These are phyloP conservation scores for Amphibolis antarctica DNA, from an alignment of 106 monocot genomes.

Conservation along the genomic window DNA sequence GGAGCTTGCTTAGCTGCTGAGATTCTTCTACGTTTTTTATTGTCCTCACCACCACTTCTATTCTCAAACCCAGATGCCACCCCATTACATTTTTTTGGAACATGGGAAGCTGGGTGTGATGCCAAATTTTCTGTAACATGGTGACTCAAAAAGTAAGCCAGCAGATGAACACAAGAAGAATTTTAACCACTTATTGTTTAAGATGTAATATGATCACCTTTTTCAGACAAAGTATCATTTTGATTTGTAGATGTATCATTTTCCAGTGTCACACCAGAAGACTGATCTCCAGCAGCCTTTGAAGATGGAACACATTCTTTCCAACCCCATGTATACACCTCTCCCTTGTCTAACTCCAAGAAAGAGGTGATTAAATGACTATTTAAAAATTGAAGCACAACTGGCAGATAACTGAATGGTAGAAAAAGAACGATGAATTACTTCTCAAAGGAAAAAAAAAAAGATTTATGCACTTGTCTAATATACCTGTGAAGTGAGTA, in stretches of 20 bases:
- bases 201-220: conserved; percentile 28
- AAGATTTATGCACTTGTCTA: no score
- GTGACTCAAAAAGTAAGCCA: neutral
- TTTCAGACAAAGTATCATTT: conserved; percentile 23
- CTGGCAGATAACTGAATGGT: no score
- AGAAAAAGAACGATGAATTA: no score
- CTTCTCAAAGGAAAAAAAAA: no score
- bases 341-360: conserved; percentile 40
- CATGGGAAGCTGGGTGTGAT: neutral
- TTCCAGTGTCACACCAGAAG: conserved; percentile 15
- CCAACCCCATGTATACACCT: conserved; percentile 98
- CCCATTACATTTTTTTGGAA: neutral
- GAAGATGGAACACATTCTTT: conserved; percentile 94
- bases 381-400: no score
- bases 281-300: conserved; percentile 35
- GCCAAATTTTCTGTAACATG: conserved; percentile 1
- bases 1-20: conserved; percentile 54
- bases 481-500: no score
- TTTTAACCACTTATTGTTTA: neutral
- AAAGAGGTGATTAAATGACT: neutral
- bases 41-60: conserved; percentile 40
- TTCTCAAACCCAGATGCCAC: conserved; percentile 27
- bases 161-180: neutral
- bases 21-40: conserved; percentile 54
- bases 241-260: conserved; percentile 38